Conservation (phyloP, 805 yeast genomes). For the Myxozyma sirexii region DNA sequence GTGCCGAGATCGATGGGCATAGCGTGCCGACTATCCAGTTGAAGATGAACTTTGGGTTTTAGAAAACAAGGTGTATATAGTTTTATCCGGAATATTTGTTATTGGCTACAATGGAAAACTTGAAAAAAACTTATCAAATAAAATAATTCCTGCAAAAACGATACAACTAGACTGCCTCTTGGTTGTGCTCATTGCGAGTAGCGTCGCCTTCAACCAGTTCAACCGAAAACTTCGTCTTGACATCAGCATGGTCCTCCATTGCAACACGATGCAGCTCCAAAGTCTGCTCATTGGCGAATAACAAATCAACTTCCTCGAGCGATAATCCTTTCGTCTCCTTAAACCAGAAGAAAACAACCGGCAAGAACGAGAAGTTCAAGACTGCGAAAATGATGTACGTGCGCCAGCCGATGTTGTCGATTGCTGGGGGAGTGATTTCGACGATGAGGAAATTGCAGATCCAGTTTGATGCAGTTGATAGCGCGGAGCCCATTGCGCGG, state of each 20-base stretch:
- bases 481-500: conserved; percentile 9
- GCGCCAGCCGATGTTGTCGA: conserved; percentile 53
- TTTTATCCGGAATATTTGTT: no score
- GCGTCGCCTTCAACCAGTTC: background rate
- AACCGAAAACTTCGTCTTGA: background rate
- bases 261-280: conserved; percentile 6
- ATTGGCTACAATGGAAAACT: no score
- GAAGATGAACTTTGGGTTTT: conserved; percentile 25
- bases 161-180: background rate
- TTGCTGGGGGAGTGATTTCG: conserved; percentile 56
- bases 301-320: conserved; percentile 20
- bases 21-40: conserved; percentile 24
- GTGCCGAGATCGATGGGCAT: background rate
- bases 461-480: conserved; percentile 23
- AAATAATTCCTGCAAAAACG: no score
- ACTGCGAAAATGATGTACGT: conserved; percentile 63
- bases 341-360: conserved; percentile 8
- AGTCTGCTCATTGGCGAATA: conserved; percentile 16
- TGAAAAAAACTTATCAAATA: no score
- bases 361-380: conserved; percentile 44
- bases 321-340: conserved; percentile 44
- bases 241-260: background rate
- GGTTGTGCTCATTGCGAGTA: background rate
- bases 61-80: background rate
- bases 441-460: conserved; percentile 17